Evolutionary conservation across 768 basidiomycete species (phyloP).

Genomic region (Coprinopsis sp.): DNA sequence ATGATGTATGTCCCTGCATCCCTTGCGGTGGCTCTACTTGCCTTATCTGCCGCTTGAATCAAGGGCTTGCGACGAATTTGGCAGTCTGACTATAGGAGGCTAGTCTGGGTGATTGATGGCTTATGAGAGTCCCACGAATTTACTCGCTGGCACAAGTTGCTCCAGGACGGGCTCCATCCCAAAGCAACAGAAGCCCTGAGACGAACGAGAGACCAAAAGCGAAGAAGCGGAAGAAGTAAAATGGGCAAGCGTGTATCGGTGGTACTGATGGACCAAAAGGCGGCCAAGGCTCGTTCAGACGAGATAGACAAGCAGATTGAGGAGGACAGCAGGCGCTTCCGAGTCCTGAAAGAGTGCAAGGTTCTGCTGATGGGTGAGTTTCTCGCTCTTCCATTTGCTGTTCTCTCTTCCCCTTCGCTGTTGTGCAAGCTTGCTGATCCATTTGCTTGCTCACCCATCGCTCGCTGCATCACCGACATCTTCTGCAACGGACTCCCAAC

Average conservation of each 20-base stretch:
- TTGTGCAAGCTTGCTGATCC: neutral
- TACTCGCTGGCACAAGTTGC: too few species aligned
- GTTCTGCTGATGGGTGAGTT: conserved; percentile 80
- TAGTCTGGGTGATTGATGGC: too few species aligned
- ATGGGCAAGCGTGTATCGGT: conserved; percentile 72
- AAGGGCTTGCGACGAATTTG: too few species aligned
- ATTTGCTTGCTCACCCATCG: neutral
- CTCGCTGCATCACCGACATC: neutral
- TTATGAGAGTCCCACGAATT: too few species aligned
- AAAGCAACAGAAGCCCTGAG: too few species aligned
- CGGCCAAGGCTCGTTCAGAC: conserved; percentile 60
- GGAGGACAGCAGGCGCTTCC: conserved; percentile 77
- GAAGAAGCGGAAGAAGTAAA: conserved; percentile 7
- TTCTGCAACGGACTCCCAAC: too few species aligned
- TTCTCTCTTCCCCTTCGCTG: neutral
- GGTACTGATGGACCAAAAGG: conserved; percentile 50
- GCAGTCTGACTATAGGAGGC: too few species aligned
- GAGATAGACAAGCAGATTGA: conserved; percentile 81
- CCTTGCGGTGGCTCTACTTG: too few species aligned
- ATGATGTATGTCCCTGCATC: too few species aligned
- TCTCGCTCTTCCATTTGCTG: neutral
- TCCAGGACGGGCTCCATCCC: too few species aligned
- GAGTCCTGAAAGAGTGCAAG: conserved; percentile 90
- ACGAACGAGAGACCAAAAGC: too few species aligned
- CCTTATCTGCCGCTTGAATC: too few species aligned